Percentiles rank a stretch among this genome's conserved stretches.
Conservation (phyloP, 2,329 filamentous ascomycete genomes). For the Botrytis sinoallii region DNA sequence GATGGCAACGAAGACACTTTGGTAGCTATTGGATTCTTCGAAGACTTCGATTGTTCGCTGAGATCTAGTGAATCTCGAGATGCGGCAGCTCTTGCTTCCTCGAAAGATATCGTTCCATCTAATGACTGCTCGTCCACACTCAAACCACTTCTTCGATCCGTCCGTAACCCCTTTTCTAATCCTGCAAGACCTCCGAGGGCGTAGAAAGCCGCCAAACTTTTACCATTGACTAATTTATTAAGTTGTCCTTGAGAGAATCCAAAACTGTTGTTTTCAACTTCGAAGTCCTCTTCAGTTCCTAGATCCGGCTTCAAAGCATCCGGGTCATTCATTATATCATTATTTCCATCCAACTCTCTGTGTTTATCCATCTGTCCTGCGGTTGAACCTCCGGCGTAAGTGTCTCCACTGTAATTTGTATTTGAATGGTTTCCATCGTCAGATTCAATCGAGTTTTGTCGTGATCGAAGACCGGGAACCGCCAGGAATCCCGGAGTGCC, state of each 20-base stretch:
- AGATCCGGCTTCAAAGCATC: slow-evolving; percentile 55
- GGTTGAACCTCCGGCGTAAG: slow-evolving; percentile 43
- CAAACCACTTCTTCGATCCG: slow-evolving; percentile 62
- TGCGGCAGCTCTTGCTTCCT: slow-evolving; percentile 49
- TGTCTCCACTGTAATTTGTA: slow-evolving; percentile 38
- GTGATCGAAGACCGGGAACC: slow-evolving; percentile 60
- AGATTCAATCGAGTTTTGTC: slow-evolving; percentile 64
- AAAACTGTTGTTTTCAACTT: slow-evolving; percentile 65
- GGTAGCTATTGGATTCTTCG: slow-evolving; percentile 35
- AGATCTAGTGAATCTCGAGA: slow-evolving; percentile 18
- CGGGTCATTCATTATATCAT: slow-evolving; percentile 52
- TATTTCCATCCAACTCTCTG: slow-evolving; percentile 40
- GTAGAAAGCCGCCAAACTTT: slow-evolving; percentile 71
- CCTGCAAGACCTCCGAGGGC: slow-evolving; percentile 71
- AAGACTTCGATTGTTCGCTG: slow-evolving; percentile 36
- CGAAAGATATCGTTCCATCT: slow-evolving; percentile 64
- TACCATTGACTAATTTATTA: slow-evolving; percentile 76
- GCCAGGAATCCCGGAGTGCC: slow-evolving; percentile 54
- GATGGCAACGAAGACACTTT: neutral
- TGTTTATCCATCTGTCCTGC: slow-evolving; percentile 40
- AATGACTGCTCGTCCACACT: slow-evolving; percentile 65
- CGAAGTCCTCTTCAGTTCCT: slow-evolving; percentile 67
- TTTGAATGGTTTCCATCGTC: slow-evolving; percentile 51
- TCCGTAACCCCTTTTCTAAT: slow-evolving; percentile 69
- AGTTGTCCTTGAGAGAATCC: slow-evolving; percentile 71